Evolutionary conservation across 192 early-diverging fungal genomes (phyloP).

Genomic region (Coemansia sp.): DNA sequence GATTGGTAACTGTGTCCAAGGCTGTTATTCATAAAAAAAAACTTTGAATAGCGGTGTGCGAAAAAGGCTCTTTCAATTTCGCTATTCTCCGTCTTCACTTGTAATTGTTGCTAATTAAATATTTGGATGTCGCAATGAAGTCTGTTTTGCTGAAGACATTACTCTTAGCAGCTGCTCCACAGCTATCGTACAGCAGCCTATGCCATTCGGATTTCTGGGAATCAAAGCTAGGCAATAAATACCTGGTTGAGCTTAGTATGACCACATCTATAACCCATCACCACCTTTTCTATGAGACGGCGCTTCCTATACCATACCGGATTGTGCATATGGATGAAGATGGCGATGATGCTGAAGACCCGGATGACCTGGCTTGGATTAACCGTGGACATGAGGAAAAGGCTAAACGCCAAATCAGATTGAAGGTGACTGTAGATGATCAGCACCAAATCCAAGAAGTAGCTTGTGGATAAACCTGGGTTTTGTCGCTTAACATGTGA

Average conservation of each 20-base stretch:
- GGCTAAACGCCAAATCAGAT: slow-evolving; percentile 30
- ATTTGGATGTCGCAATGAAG: background rate
- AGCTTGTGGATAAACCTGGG: slow-evolving; percentile 28
- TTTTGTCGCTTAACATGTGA: no score
- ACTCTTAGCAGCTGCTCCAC: background rate
- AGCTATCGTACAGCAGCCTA: slow-evolving; percentile 13
- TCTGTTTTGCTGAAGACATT: background rate
- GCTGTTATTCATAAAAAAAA: no score
- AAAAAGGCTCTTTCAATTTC: no score
- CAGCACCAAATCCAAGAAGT: slow-evolving; percentile 39
- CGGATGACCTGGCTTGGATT: slow-evolving; percentile 47
- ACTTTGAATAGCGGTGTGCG: no score
- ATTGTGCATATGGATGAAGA: slow-evolving; percentile 48
- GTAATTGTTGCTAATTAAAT: background rate
- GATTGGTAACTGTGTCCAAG: no score
- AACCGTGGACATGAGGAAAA: slow-evolving; percentile 45
- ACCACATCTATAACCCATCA: slow-evolving; percentile 24
- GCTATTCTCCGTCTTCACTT: background rate
- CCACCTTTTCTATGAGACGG: slow-evolving; percentile 46
- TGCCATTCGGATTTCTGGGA: slow-evolving; percentile 48
- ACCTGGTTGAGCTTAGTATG: slow-evolving; percentile 36
- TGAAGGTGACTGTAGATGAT: slow-evolving; percentile 50
- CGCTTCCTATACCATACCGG: slow-evolving; percentile 46
- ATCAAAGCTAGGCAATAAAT: slow-evolving; percentile 36
- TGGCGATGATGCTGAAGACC: slow-evolving; percentile 40